Conservation (phyloP, 2,329 filamentous ascomycete genomes). For the Fusarium burgessii region DNA sequence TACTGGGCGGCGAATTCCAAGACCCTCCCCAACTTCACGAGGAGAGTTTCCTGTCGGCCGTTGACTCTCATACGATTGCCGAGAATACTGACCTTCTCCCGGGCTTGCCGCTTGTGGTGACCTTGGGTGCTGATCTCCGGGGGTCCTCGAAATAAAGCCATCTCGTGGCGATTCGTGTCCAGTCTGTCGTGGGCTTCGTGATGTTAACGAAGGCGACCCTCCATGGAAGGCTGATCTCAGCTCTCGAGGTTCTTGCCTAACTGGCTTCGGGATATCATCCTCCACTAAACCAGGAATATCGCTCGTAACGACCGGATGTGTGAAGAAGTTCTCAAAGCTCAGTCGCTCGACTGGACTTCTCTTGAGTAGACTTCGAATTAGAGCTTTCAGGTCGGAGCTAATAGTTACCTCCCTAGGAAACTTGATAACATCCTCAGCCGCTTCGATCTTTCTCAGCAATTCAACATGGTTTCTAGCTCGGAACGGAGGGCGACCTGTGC, state of each 20-base stretch:
- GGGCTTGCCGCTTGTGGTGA: slow-evolving; percentile 60
- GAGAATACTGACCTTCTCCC: slow-evolving; percentile 53
- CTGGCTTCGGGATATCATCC: slow-evolving; percentile 72
- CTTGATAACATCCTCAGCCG: slow-evolving; percentile 84
- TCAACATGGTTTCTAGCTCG: slow-evolving; percentile 95
- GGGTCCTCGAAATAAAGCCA: slow-evolving; percentile 52
- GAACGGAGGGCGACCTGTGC: slow-evolving; percentile 90
- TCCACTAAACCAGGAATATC: slow-evolving; percentile 85
- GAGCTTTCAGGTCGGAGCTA: slow-evolving; percentile 80
- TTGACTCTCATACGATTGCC: slow-evolving; percentile 44
- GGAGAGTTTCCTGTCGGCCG: slow-evolving; percentile 56
- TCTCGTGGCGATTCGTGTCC: slow-evolving; percentile 54
- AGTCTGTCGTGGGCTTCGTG: slow-evolving; percentile 52
- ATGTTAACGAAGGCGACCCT: slow-evolving; percentile 46
- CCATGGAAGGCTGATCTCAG: slow-evolving; percentile 50
- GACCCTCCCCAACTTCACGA: slow-evolving; percentile 60
- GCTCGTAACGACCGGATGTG: slow-evolving; percentile 75
- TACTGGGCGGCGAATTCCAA: slow-evolving; percentile 64
- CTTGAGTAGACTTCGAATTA: slow-evolving; percentile 86
- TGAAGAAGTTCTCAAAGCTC: slow-evolving; percentile 88
- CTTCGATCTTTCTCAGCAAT: slow-evolving; percentile 90
- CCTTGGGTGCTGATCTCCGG: slow-evolving; percentile 56
- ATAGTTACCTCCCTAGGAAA: slow-evolving; percentile 81
- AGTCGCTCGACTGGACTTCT: slow-evolving; percentile 86
- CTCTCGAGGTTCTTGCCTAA: slow-evolving; percentile 55